Evolutionary conservation across 2,329 filamentous ascomycete genomes (phyloP).

Genomic region (Cercospora sp.): DNA sequence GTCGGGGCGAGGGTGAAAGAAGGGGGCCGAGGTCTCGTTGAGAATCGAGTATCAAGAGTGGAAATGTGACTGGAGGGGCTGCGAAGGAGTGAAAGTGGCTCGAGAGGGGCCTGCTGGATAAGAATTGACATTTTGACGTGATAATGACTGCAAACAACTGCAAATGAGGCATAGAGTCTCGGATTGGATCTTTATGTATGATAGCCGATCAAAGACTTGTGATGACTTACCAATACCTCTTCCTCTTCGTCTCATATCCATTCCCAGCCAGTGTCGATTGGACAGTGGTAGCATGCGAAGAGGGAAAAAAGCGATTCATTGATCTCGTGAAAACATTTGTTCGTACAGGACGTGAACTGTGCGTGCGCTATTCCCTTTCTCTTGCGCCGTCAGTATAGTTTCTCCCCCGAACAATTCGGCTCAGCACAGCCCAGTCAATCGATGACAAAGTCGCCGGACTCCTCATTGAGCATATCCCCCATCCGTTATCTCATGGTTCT

Average conservation of each 20-base stretch:
- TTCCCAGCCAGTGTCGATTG: not conserved
- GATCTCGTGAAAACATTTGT: not conserved
- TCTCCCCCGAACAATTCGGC: not conserved
- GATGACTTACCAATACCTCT: not conserved
- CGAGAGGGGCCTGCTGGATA: not conserved
- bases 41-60: not conserved
- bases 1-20: not conserved
- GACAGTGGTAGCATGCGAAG: not conserved
- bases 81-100: not conserved
- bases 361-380: not conserved
- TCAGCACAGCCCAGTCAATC: not conserved
- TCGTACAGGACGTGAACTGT: not conserved
- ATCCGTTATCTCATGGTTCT: not conserved
- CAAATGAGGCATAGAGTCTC: not conserved
- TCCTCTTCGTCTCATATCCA: not conserved
- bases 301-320: not conserved
- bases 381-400: not conserved
- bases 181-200: not conserved
- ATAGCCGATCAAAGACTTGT: not conserved
- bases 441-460: not conserved
- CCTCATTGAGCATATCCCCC: not conserved
- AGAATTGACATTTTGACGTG: not conserved
- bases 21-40: not conserved
- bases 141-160: not conserved
- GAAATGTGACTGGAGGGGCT: not conserved